phyloP scores from a whole-genome alignment of 352 stramenopile species.

The Phytophthora tubulina region DNA sequence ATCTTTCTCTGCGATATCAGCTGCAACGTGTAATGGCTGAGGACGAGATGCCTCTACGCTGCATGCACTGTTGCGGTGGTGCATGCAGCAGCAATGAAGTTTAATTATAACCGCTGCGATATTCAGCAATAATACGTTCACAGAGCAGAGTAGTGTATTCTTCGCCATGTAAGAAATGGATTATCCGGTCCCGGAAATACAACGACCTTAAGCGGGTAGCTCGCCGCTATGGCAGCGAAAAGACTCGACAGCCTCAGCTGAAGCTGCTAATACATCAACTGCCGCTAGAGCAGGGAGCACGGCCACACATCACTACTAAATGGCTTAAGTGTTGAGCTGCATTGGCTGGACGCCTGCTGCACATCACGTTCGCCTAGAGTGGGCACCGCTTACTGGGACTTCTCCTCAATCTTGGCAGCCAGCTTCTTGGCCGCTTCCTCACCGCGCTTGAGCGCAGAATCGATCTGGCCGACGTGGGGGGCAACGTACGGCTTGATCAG shows the following conservation, averaged over 20 bases:
- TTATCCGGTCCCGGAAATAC: conserved; percentile 40
- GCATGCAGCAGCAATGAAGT: neutral
- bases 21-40: conserved; percentile 9
- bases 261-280: conserved; percentile 22
- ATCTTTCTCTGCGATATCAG: conserved; percentile 22
- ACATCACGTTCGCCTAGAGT: neutral
- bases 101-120: too few species aligned
- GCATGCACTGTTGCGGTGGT: conserved; percentile 8
- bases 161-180: conserved; percentile 39
- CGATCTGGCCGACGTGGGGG: conserved; percentile 73
- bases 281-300: conserved; percentile 20
- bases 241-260: conserved; percentile 20
- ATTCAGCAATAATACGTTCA: neutral
- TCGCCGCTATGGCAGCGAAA: conserved; percentile 12
- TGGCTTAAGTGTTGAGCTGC: conserved; percentile 10
- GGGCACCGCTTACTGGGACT: conserved; percentile 37
- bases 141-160: conserved; percentile 43
- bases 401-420: conserved; percentile 61
- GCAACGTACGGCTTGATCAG: conserved; percentile 87
- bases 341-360: neutral
- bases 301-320: conserved; percentile 34
- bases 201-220: conserved; percentile 26
- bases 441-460: conserved; percentile 69
- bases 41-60: neutral
- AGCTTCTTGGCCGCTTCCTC: conserved; percentile 62